Evolutionary conservation across 257 asterid genomes (phyloP).

Genomic region (Solanum chiquidenum): DNA sequence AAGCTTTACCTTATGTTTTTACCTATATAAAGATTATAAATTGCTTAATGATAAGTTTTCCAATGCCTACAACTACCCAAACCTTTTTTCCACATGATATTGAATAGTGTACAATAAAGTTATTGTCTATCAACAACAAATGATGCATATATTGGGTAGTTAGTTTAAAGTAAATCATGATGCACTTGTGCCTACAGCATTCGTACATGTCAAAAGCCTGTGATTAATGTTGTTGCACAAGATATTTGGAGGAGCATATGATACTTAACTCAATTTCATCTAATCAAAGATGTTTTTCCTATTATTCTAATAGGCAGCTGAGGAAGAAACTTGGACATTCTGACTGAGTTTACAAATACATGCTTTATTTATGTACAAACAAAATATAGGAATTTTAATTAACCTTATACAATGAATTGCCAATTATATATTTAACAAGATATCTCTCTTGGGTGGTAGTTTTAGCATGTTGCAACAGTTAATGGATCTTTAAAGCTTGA

Average conservation of each 20-base stretch:
- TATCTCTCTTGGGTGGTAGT: not conserved
- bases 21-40: not conserved
- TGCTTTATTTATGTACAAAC: not conserved
- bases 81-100: not conserved
- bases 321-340: too few relatives aligned
- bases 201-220: not conserved
- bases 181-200: not conserved
- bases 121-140: not conserved
- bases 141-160: not conserved
- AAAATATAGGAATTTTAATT: not conserved
- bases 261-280: too few relatives aligned
- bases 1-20: conserved; percentile 9
- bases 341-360: too few relatives aligned
- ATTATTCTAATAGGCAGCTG: too few relatives aligned
- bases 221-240: too few relatives aligned
- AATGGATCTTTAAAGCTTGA: not conserved
- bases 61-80: not conserved
- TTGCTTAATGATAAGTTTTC: not conserved
- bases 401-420: not conserved
- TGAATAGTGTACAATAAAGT: not conserved
- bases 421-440: not conserved
- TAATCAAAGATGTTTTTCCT: too few relatives aligned
- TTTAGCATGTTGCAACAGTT: not conserved
- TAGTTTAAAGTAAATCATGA: not conserved
- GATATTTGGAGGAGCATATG: too few relatives aligned